phyloP scores from a whole-genome alignment of 2,329 filamentous ascomycete species.

The Colletotrichum eleusines region DNA sequence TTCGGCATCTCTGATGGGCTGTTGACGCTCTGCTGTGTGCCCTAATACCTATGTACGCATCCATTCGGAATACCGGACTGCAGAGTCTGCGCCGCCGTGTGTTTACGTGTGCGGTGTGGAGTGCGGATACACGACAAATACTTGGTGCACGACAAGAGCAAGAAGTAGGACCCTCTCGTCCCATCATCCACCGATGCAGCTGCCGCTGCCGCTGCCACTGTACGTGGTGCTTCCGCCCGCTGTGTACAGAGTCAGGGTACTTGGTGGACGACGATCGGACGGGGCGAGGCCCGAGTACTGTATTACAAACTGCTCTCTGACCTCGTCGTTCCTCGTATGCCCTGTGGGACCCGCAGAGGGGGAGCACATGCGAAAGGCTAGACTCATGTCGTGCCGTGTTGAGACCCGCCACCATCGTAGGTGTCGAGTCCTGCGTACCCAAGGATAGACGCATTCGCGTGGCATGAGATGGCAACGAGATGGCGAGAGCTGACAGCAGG shows the following conservation, averaged over 20 bases:
- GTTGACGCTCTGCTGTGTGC: constrained; percentile 30
- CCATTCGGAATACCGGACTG: constrained; percentile 8
- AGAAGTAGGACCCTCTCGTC: constrained; percentile 36
- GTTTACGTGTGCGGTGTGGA: background rate
- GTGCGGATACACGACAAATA: background rate
- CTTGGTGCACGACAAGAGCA: too few relatives aligned
- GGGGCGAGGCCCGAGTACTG: constrained; percentile 30
- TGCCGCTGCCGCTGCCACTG: constrained; percentile 13
- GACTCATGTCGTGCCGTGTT: constrained; percentile 28
- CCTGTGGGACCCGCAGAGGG: constrained; percentile 25
- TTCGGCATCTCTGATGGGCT: constrained; percentile 35
- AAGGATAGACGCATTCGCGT: background rate
- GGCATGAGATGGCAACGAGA: constrained; percentile 23
- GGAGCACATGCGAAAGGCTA: constrained; percentile 26
- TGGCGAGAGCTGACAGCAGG: constrained; percentile 31
- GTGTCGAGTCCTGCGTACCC: background rate
- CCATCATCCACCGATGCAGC: constrained; percentile 26
- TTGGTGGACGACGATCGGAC: constrained; percentile 27
- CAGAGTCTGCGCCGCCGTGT: background rate
- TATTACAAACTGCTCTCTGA: constrained; percentile 23
- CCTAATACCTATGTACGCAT: too few relatives aligned
- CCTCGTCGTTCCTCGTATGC: constrained; percentile 26
- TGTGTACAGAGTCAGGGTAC: constrained; percentile 36
- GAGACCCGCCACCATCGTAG: too few relatives aligned
- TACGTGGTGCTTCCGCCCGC: constrained; percentile 27